Conservation (phyloP, 495 filamentous ascomycete genomes). For the Clavariopsis aquatica region DNA sequence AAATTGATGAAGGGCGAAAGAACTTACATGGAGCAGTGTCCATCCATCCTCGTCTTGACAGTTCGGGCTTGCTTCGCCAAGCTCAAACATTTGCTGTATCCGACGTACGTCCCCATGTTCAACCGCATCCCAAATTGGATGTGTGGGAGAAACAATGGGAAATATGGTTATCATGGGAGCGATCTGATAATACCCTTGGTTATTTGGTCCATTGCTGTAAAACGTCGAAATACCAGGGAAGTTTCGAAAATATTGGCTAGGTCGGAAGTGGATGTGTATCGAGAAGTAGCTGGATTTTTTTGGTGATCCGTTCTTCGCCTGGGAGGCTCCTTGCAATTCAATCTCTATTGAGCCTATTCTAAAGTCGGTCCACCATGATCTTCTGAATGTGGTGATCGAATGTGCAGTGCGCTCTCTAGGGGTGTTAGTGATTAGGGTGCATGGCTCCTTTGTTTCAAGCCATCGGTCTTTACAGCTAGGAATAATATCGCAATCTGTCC, state of each 20-base stretch:
- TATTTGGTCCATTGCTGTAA: neutral
- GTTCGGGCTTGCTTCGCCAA: neutral
- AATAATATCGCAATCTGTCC: neutral
- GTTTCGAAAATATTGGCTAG: neutral
- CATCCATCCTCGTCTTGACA: neutral
- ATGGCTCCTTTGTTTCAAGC: no score
- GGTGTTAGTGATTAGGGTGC: no score
- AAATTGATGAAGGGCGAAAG: neutral
- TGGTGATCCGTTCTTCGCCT: neutral
- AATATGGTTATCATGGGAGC: neutral
- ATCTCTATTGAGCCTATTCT: neutral
- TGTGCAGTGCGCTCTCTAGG: no score
- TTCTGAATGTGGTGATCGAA: no score
- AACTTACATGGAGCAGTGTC: conserved; percentile 5
- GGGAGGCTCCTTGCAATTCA: neutral
- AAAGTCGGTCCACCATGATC: neutral
- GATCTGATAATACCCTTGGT: conserved; percentile 9
- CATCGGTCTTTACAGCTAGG: neutral
- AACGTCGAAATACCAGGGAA: conserved; percentile 1
- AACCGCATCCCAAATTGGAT: neutral
- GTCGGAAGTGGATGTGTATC: conserved; percentile 10
- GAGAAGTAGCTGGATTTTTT: neutral
- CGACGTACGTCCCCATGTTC: neutral
- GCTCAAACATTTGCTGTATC: neutral
- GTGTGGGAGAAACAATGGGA: neutral